Base-by-base conservation (phyloP, 768 basidiomycete species). In the Pleurotus eryngii region DNA sequence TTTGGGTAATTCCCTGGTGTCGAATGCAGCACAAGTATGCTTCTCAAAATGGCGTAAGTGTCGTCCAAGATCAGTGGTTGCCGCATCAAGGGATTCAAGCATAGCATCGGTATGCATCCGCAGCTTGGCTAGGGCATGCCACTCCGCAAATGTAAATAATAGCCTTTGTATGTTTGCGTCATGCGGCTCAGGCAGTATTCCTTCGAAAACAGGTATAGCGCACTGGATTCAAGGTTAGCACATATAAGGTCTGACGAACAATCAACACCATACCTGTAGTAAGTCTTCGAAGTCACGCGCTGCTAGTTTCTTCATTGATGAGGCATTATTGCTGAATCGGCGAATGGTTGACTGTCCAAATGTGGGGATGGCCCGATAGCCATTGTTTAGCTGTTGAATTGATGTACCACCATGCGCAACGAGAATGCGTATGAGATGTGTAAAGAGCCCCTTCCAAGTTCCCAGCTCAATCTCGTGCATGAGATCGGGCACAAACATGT, bases 401-500 rank as follows among this genome's bases (percentile, higher is more conserved):
- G 61, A 22, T 0, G 58, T 51, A 11, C 66, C 65, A 18, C 60
- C 64, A 14, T 58, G 48, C 8, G 71, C 64, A 60, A 69, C 63
- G 1, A 76, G 60, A 15, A 76, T 60, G 0, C 72, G 65, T 5
- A 77, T 64, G 0, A 78, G 60, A 1, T 30, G 27, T 4, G 27
- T 30, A 7, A 30, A 30, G 27, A 30, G 27, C 8, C 5, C 27
- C 6, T 30, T 30, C 27, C 27, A 30, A 6, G 27, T 30, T 0
- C 27, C 27, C 1, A 30, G 7, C 30, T 30, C 30, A 9, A 30
- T 30, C 9, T 30, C 30, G 47, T 79, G 76, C 0, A 62, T 67
- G 24, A 80, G 72, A 0, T 77, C 76, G 0, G 74, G 63, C 49
- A 77, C 75, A 62, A 76, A 68, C 54, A 78, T 72, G 59, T 75